Evolutionary conservation across 352 stramenopile species (phyloP), one percentile per base, ranked within the genome.

Genomic region (Pythium aphanidermatum): DNA sequence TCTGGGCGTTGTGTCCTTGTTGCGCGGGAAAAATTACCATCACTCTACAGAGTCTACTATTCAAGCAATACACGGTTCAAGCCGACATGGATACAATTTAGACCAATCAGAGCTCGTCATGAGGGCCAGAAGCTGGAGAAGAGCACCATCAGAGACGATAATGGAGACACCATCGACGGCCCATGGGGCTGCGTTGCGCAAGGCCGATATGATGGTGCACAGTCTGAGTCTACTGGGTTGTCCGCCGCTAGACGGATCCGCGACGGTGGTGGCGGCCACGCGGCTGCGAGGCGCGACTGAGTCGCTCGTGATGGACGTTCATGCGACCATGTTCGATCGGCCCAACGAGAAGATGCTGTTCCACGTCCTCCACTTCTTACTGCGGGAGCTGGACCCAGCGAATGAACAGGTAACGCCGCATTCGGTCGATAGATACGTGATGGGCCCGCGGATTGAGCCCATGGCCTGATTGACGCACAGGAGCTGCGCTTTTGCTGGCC

Each of bases 281-380:
- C 28, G 27, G 29, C 21, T 21, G 21, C 33, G 31, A 26, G 9
- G 1, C 32, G 5, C 14, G 43, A 34, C 23, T 33, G 28, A 27
- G 11, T 19, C 24, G 17, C 17, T 31, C 3, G 23, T 34, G 40
- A 23, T 44, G 11, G 25, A 51, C 26, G 37, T 80, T 11, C 48
- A 68, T 20, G 31, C 56, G 21, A 47, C 48, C 44, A 70, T 77
- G 48, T 80, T 82, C 16, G 67, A 80, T 23, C 51, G 63, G 2
- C 72, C 67, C 17, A 82, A 84, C 39, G 69, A 82, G 55, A 79
- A 80, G 47, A 30, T 77, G 45, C 52, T 82, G 36, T 63, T 78
- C 21, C 47, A 44, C 2, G 44, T 73, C 17, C 47, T 82, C 24
- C 62, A 78, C 32, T 74, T 75, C 33, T 42, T 84, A 27, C 54